Base-by-base conservation (phyloP, 1,284 basidiomycete species). In the Ustanciosporium gigantosporum region DNA sequence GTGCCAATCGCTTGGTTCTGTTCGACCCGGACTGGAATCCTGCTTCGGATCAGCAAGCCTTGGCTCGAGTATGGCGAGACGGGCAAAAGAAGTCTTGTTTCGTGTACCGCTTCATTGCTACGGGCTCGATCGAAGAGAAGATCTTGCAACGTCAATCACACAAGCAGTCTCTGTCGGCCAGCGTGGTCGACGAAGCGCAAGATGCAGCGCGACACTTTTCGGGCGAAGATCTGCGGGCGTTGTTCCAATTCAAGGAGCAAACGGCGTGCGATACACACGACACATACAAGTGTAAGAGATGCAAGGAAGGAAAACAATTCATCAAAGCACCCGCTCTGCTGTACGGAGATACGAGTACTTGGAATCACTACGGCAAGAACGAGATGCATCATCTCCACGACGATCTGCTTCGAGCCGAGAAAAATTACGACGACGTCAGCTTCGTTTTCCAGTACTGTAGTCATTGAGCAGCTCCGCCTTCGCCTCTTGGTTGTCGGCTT, bases 21-120 rank as follows among this genome's bases (percentile, higher is more conserved):
- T 98, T 98, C 69, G 94, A 99, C 78, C 95, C 95, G 2, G 93
- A 97, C 76, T 96, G 94, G 93, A 97, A 97, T 73, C 94, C 93
- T 17, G 93, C 94, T 5, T 91, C 93, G 27, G 94, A 99, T 79
- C 95, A 98, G 78, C 95, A 99, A 79, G 94, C 94, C 8, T 83
- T 98, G 5, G 94, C 94, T 31, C 90, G 94, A 79, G 94, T 99
- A 2, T 99, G 94, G 94, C 89, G 95, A 82, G 94, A 99, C 74
- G 94, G 94, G 0, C 94, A 98, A 79, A 99, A 96, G 85, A 98
- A 98, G 85, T 62, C 64, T 21, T 68, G 90, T 77, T 98, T 97
- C 69, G 94, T 97, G 3, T 98, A 98, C 76, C 90, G 94, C 17
- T 98, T 97, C 80, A 93, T 96, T 70, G 89, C 91, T 1, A 95